Evolutionary conservation across 2,329 filamentous ascomycete species (phyloP).

Genomic region (Aureobasidium sp.): DNA sequence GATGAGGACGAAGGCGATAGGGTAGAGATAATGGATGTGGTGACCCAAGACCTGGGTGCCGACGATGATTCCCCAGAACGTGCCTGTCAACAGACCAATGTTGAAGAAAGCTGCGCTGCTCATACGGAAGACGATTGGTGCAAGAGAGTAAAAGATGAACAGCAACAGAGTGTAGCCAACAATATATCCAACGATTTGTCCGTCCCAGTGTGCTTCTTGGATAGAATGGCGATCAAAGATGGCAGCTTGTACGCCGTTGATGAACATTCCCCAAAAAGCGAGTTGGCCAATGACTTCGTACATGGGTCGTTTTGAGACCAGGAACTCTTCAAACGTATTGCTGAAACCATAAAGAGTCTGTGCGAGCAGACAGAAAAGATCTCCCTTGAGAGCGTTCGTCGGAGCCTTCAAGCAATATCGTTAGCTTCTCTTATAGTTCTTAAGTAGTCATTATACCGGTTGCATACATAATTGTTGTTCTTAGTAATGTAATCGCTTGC

Average conservation of each 20-base stretch:
- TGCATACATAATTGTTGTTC: slow-evolving; percentile 49
- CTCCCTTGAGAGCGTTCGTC: slow-evolving; percentile 71
- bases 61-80: slow-evolving; percentile 95
- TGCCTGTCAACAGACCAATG: slow-evolving; percentile 84
- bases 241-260: slow-evolving; percentile 82
- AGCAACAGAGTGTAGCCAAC: slow-evolving; percentile 83
- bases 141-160: slow-evolving; percentile 76
- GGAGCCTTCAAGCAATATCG: slow-evolving; percentile 28
- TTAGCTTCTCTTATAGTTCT: too few relatives aligned
- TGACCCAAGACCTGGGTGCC: slow-evolving; percentile 79
- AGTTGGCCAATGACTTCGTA: slow-evolving; percentile 93
- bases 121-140: slow-evolving; percentile 81
- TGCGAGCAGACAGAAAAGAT: slow-evolving; percentile 81
- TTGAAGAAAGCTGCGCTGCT: slow-evolving; percentile 92
- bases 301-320: slow-evolving; percentile 75
- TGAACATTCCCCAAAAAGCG: slow-evolving; percentile 76
- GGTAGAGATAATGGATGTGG: slow-evolving; percentile 80
- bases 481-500: slow-evolving; percentile 73
- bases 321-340: slow-evolving; percentile 91
- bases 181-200: slow-evolving; percentile 65
- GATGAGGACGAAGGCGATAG: slow-evolving; percentile 89
- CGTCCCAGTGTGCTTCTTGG: slow-evolving; percentile 36
- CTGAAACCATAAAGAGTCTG: slow-evolving; percentile 84
- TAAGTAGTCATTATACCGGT: too few relatives aligned
- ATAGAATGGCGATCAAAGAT: slow-evolving; percentile 84